Conservation (phyloP, 768 basidiomycete genomes). For the Tephrocybe sp. region DNA sequence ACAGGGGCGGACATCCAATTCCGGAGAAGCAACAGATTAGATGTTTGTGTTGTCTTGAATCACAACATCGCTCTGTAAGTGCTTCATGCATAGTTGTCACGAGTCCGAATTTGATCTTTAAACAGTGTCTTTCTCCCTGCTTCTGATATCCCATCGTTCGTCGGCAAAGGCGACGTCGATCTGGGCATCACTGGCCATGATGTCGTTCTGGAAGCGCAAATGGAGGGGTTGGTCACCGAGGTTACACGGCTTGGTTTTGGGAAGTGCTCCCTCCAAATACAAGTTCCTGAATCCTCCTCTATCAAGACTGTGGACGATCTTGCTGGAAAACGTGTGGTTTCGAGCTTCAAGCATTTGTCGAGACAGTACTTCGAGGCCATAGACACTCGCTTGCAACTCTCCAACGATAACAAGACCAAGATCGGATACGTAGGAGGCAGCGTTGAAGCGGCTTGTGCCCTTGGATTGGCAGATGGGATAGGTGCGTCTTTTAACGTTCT, state of each 20-base stretch:
- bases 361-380: constrained; percentile 72
- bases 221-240: constrained; percentile 77
- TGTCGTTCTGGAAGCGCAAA: constrained; percentile 88
- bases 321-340: constrained; percentile 90
- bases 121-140: constrained; percentile 94
- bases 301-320: constrained; percentile 77
- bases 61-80: constrained; percentile 91
- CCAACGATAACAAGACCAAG: constrained; percentile 62
- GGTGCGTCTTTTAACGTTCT: constrained; percentile 47
- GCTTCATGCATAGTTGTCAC: neutral
- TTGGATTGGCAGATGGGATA: constrained; percentile 96
- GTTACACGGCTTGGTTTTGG: constrained; percentile 87
- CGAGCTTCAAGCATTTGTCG: constrained; percentile 90
- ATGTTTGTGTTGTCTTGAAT: constrained; percentile 92
- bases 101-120: neutral
- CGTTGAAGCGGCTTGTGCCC: constrained; percentile 95
- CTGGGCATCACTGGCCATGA: constrained; percentile 98
- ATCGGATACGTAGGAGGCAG: constrained; percentile 97
- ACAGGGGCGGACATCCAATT: constrained; percentile 96
- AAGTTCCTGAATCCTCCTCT: constrained; percentile 78
- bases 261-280: constrained; percentile 86
- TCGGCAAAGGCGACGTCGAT: constrained; percentile 95
- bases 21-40: constrained; percentile 80
- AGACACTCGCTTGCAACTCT: constrained; percentile 54
- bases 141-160: constrained; percentile 96